Percentiles rank a stretch among this genome's conserved stretches.
Evolutionary conservation across 202 grass and related monocot species (phyloP).

Genomic region (Schoenoplectus triqueter): DNA sequence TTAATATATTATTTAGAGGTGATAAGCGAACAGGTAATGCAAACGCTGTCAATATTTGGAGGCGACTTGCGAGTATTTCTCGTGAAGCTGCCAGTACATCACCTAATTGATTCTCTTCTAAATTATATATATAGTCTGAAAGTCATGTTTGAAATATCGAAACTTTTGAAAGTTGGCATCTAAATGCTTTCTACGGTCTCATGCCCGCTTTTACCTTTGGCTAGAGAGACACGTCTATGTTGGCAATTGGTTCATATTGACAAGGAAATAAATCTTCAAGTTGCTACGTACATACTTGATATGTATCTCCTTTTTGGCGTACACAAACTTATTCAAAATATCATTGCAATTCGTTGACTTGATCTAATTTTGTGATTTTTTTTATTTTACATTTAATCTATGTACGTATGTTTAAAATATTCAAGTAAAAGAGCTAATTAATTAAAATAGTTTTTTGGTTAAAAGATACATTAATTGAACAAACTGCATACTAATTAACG

Average conservation of each 20-base stretch:
- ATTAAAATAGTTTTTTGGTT: too few species aligned
- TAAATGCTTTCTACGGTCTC: slow-evolving; percentile 15
- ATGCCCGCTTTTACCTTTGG: background rate
- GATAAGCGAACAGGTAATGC: background rate
- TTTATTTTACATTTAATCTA: too few species aligned
- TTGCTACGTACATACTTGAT: background rate
- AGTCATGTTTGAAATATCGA: slow-evolving; percentile 25
- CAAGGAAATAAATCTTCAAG: slow-evolving; percentile 4
- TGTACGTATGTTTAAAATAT: too few species aligned
- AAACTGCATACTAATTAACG: too few species aligned
- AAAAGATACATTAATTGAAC: too few species aligned
- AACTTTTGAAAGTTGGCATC: slow-evolving; percentile 5
- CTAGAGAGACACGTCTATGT: background rate
- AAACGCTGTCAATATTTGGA: background rate
- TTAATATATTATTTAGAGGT: background rate
- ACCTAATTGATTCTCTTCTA: background rate
- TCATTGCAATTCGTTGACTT: background rate
- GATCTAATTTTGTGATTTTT: background rate
- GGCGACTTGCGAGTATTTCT: slow-evolving; percentile 16
- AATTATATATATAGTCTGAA: background rate
- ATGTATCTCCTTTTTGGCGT: background rate
- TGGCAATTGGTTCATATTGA: background rate
- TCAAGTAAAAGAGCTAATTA: too few species aligned
- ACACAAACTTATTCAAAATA: background rate
- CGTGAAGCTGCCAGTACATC: slow-evolving; percentile 16